A percentile compares a stretch with the other conserved stretches of the same genome.
Evolutionary conservation across 805 yeast species (phyloP).

Genomic region (Starmerella vaccinii): DNA sequence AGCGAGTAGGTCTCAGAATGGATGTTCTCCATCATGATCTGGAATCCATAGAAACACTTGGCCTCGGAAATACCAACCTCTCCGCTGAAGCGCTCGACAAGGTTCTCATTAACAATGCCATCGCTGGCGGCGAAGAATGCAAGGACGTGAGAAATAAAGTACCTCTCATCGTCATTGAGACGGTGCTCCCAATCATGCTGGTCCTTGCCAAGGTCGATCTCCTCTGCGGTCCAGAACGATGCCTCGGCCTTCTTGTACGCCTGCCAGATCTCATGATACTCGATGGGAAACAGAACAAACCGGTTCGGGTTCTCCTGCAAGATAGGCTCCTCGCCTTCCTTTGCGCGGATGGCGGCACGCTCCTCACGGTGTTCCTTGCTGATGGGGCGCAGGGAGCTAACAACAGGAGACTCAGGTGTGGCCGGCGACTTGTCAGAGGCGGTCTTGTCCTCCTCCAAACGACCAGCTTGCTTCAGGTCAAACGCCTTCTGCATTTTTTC

Average conservation of each 20-base stretch:
- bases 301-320: constrained; percentile 75
- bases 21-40: constrained; percentile 98
- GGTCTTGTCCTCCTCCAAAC: constrained; percentile 5
- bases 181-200: constrained; percentile 82
- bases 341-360: constrained; percentile 45
- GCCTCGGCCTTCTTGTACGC: constrained; percentile 99
- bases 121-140: constrained; percentile 99
- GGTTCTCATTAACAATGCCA: constrained; percentile 95
- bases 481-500: constrained; percentile 20
- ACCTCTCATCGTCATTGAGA: constrained; percentile 85
- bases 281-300: constrained; percentile 90
- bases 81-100: constrained; percentile 93
- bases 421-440: constrained; percentile 18
- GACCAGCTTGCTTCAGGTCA: constrained; percentile 19
- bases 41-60: constrained; percentile 97
- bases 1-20: constrained; percentile 96
- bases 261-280: constrained; percentile 97
- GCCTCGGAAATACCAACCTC: constrained; percentile 98
- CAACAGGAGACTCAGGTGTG: neutral
- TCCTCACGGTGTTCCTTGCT: constrained; percentile 24
- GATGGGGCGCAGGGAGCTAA: constrained; percentile 20
- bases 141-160: constrained; percentile 79
- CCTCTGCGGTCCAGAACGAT: constrained; percentile 99
- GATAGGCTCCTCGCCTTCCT: constrained; percentile 83
- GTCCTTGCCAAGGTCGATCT: constrained; percentile 91